These are phyloP conservation scores for Monascus purpureus DNA, from an alignment of 495 filamentous ascomycete species.

Conservation along the genomic window DNA sequence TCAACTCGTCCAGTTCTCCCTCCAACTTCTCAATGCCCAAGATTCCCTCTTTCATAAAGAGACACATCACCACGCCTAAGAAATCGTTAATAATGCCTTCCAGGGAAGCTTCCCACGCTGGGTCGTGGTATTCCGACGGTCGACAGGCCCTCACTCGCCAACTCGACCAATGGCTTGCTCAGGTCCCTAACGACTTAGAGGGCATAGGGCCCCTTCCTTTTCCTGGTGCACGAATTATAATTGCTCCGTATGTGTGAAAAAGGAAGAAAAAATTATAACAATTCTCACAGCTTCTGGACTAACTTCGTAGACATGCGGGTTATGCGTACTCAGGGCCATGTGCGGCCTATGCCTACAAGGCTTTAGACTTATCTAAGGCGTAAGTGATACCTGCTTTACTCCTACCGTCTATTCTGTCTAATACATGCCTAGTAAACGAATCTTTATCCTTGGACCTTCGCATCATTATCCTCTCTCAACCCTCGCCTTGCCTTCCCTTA, in stretches of 20 bases:
- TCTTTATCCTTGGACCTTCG: slow-evolving; percentile 90
- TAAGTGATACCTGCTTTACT: slow-evolving; percentile 18
- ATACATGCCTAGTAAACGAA: slow-evolving; percentile 47
- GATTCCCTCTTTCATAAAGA: neutral
- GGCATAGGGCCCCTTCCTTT: slow-evolving; percentile 49
- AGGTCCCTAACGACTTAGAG: slow-evolving; percentile 52
- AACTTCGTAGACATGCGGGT: slow-evolving; percentile 65
- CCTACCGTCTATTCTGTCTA: neutral
- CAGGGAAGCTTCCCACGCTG: slow-evolving; percentile 55
- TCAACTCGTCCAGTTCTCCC: neutral
- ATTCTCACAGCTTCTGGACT: neutral
- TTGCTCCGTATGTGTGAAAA: slow-evolving; percentile 68
- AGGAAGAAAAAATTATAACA: neutral
- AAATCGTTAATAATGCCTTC: slow-evolving; percentile 32
- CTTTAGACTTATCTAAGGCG: slow-evolving; percentile 71
- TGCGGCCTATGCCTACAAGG: slow-evolving; percentile 90
- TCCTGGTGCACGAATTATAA: slow-evolving; percentile 71
- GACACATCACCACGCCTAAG: neutral
- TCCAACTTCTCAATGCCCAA: neutral
- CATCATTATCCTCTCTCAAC: slow-evolving; percentile 72
- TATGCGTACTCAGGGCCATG: slow-evolving; percentile 91
- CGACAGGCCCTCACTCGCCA: slow-evolving; percentile 44
- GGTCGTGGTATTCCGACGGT: slow-evolving; percentile 74
- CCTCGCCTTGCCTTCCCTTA: slow-evolving; percentile 63
- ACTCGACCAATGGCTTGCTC: slow-evolving; percentile 65